phyloP scores from a whole-genome alignment of 495 filamentous ascomycete genomes.

The Neurospora sp. region DNA sequence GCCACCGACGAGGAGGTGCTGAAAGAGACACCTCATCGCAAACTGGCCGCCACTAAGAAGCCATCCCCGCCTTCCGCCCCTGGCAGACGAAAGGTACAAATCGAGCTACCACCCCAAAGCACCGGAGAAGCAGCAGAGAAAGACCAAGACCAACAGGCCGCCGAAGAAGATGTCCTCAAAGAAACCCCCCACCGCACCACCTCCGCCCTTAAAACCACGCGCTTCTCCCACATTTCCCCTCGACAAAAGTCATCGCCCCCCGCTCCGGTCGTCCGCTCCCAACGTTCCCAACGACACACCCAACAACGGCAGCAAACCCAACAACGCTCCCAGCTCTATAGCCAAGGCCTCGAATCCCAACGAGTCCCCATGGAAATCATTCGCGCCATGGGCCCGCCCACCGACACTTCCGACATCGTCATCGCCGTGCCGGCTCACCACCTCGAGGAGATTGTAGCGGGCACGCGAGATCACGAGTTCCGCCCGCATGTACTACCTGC shows the following conservation, averaged over 20 bases:
- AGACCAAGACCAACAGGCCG: neutral
- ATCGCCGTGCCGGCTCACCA: slow-evolving; percentile 30
- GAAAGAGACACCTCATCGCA: slow-evolving; percentile 15
- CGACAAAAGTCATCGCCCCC: slow-evolving; percentile 6
- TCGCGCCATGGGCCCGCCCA: slow-evolving; percentile 33
- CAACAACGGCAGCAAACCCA: slow-evolving; percentile 1
- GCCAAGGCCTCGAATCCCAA: slow-evolving; percentile 39
- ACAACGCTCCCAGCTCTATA: slow-evolving; percentile 23
- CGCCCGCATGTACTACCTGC: slow-evolving; percentile 32
- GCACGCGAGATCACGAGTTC: slow-evolving; percentile 34
- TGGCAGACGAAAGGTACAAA: neutral
- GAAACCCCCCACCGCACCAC: neutral
- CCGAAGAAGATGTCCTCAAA: slow-evolving; percentile 7
- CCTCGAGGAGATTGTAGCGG: slow-evolving; percentile 28
- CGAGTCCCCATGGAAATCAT: slow-evolving; percentile 35
- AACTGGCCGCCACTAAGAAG: neutral
- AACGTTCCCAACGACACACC: slow-evolving; percentile 2
- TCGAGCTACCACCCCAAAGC: neutral
- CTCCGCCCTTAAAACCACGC: neutral
- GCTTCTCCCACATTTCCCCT: slow-evolving; percentile 11
- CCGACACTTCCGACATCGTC: slow-evolving; percentile 36
- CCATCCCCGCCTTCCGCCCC: neutral
- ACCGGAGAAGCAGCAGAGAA: neutral
- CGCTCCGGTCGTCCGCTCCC: slow-evolving; percentile 9
- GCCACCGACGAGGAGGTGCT: slow-evolving; percentile 12